Evolutionary conservation across 805 yeast species (phyloP), one percentile per base, ranked within the genome.

Genomic region (Candida xyloterini): DNA sequence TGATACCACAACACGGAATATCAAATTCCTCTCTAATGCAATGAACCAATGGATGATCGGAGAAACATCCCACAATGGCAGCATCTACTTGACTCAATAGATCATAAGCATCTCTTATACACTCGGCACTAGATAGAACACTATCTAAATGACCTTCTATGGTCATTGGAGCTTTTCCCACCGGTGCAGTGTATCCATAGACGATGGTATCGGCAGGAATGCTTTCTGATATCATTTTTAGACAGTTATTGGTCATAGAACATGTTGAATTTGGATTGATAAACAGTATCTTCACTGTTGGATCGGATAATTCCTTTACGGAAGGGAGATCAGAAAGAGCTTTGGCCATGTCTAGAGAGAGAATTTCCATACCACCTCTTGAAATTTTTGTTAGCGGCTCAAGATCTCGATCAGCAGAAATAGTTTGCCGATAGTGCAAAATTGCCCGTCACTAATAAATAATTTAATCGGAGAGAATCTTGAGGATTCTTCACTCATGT

Each of bases 11-110:
- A 7, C 48, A 47, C 3, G 66, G 66, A 22, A 56, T 46, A 22
- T 60, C 60, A 18, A 62, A 62, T 46, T 62, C 67, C 41, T 61
- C 67, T 24, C 65, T 50, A 1, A 62, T 47, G 39, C 65, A 60
- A 43, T 62, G 59, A 3, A 53, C 55, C 40, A 62, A 38, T 2
- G 67, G 67, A 43, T 62, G 67, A 25, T 61, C 65, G 1, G 65
- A 60, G 46, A 62, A 62, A 31, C 67, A 62, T 1, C 65, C 66
- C 4, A 62, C 65, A 5, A 62, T 40, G 4, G 57, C 53, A 1
- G 64, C 64, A 44, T 62, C 65, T 1, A 46, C 62, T 27, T 59
- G 56, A 16, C 33, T 29, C 5, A 55, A 45, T 28, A 58, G 46
- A 10, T 46, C 54, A 33, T 62, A 59, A 7, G 51, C 53, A 39